Conservation (phyloP, 2,329 filamentous ascomycete species). For the Pleurostoma richardsiae region DNA sequence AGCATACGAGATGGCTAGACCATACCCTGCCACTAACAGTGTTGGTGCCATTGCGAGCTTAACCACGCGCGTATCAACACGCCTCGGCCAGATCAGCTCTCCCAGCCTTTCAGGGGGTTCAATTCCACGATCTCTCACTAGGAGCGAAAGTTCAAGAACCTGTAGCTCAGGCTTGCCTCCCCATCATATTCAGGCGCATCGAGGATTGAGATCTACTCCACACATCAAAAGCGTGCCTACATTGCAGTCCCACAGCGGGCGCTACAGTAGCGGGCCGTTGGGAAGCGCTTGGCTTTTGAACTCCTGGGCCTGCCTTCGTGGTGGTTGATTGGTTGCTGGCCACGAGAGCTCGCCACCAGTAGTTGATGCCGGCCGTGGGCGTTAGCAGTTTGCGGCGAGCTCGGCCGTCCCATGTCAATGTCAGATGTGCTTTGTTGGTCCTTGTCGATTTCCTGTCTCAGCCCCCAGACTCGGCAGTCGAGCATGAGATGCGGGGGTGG, state of each 20-base stretch:
- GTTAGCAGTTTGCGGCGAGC: background rate
- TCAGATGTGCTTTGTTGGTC: background rate
- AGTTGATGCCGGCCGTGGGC: background rate
- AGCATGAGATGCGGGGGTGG: background rate
- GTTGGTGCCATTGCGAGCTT: background rate
- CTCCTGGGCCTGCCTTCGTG: background rate
- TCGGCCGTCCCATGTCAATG: background rate
- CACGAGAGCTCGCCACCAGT: background rate
- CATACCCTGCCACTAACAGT: too few species aligned
- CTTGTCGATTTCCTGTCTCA: background rate
- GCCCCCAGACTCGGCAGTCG: background rate
- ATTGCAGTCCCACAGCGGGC: background rate
- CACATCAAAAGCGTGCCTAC: background rate
- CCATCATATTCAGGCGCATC: too few species aligned
- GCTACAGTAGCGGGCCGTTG: too few species aligned
- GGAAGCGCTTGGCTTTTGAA: background rate
- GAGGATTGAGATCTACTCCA: background rate
- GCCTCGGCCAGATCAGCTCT: background rate
- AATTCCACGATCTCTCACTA: background rate
- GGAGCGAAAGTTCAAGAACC: background rate
- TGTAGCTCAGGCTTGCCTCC: too few species aligned
- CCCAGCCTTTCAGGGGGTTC: background rate
- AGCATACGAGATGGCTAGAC: too few species aligned
- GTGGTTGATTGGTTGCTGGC: background rate
- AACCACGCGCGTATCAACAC: background rate